phyloP scores from a whole-genome alignment of 2,329 filamentous ascomycete species.

The Microsporum audouinii region DNA sequence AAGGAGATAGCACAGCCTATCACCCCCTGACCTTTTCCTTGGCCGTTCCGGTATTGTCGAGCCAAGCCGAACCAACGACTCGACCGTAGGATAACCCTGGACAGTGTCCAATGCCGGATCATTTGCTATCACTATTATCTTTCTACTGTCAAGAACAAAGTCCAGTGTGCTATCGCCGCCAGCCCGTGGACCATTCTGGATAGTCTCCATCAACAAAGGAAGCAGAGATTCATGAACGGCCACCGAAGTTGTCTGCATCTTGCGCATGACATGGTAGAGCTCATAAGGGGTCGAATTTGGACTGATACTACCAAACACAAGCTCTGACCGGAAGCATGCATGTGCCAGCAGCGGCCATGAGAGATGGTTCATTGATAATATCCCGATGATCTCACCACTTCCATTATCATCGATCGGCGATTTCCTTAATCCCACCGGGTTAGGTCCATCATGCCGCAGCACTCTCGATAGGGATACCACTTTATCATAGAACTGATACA shows the following conservation, averaged over 20 bases:
- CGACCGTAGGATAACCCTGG: constrained; percentile 8
- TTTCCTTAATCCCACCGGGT: constrained; percentile 6
- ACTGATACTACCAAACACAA: constrained; percentile 12
- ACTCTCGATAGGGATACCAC: constrained; percentile 8
- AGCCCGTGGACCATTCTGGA: constrained; percentile 1
- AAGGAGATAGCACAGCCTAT: constrained; percentile 10
- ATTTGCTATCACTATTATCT: constrained; percentile 11
- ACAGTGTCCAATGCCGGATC: constrained; percentile 9
- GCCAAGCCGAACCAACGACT: constrained; percentile 9
- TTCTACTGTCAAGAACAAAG: constrained; percentile 8
- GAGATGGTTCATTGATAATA: constrained; percentile 10
- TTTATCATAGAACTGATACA: constrained; percentile 11
- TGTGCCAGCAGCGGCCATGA: constrained; percentile 11
- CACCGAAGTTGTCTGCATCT: constrained; percentile 11
- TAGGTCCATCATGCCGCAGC: constrained; percentile 10
- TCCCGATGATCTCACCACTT: constrained; percentile 10
- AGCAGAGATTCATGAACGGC: constrained; percentile 12
- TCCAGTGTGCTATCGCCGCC: constrained; percentile 1
- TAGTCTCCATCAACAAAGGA: constrained; percentile 6
- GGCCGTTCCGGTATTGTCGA: constrained; percentile 3
- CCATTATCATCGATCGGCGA: constrained; percentile 9
- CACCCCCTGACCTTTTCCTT: constrained; percentile 5
- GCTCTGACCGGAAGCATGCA: constrained; percentile 10
- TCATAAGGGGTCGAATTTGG: constrained; percentile 11
- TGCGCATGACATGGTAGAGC: constrained; percentile 12